phyloP scores from a whole-genome alignment of 495 filamentous ascomycete genomes.

The Podospora fimiseda region DNA sequence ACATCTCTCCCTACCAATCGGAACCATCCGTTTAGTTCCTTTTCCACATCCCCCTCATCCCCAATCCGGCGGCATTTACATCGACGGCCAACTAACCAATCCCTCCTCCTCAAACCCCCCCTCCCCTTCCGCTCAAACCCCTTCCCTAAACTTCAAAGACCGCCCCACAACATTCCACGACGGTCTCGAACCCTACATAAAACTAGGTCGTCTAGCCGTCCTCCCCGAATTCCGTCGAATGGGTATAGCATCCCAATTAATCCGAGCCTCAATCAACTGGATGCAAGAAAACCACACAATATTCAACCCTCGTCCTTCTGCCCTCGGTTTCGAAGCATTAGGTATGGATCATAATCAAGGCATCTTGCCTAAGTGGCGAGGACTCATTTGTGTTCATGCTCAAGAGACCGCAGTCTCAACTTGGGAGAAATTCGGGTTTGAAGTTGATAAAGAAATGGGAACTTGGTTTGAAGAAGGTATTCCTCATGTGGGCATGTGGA shows the following conservation, averaged over 20 bases:
- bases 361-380: slow-evolving; percentile 52
- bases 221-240: slow-evolving; percentile 53
- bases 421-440: slow-evolving; percentile 64
- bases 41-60: slow-evolving; percentile 63
- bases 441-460: slow-evolving; percentile 62
- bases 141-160: slow-evolving; percentile 25
- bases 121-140: neutral
- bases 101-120: slow-evolving; percentile 6
- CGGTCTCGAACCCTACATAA: slow-evolving; percentile 64
- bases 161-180: slow-evolving; percentile 43
- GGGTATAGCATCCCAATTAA: slow-evolving; percentile 56
- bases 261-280: slow-evolving; percentile 58
- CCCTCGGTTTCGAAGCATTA: slow-evolving; percentile 38
- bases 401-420: slow-evolving; percentile 54
- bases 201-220: slow-evolving; percentile 71
- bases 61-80: slow-evolving; percentile 35
- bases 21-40: slow-evolving; percentile 70
- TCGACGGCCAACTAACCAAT: slow-evolving; percentile 25
- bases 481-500: slow-evolving; percentile 75
- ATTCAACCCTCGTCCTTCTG: slow-evolving; percentile 42
- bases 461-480: slow-evolving; percentile 81
- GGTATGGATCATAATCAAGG: slow-evolving; percentile 16
- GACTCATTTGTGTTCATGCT: slow-evolving; percentile 68
- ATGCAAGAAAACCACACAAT: slow-evolving; percentile 47
- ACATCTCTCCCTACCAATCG: slow-evolving; percentile 50